Percentiles rank a stretch among this genome's conserved stretches.
phyloP scores from a whole-genome alignment of 2,329 filamentous ascomycete genomes.

The Pseudocercospora crystallina region DNA sequence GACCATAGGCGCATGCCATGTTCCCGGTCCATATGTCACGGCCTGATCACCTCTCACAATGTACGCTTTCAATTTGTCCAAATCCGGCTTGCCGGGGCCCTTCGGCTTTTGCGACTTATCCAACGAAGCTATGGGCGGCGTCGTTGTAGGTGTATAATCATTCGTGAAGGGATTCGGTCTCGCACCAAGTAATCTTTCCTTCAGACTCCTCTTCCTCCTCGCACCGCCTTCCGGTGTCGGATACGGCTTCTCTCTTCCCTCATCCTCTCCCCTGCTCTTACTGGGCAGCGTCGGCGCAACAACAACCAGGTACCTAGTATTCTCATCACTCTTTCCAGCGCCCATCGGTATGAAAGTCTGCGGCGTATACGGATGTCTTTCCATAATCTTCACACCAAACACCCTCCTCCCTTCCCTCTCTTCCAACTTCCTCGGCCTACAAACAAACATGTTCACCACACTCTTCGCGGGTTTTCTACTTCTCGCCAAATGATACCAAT shows the following conservation, averaged over 20 bases:
- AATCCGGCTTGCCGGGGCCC: constrained; percentile 67
- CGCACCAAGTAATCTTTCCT: constrained; percentile 44
- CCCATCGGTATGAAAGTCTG: constrained; percentile 88
- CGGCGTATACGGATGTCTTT: constrained; percentile 89
- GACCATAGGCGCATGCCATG: constrained; percentile 97
- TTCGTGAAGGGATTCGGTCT: constrained; percentile 53
- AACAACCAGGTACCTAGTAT: constrained; percentile 72
- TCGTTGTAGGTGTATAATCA: constrained; percentile 38
- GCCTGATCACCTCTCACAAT: constrained; percentile 75
- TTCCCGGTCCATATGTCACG: constrained; percentile 87
- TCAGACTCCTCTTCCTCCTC: constrained; percentile 28
- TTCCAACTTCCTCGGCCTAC: constrained; percentile 62
- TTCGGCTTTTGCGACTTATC: constrained; percentile 29
- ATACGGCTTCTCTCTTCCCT: constrained; percentile 19
- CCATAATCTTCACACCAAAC: constrained; percentile 72
- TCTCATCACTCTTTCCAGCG: constrained; percentile 46
- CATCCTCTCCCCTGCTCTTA: not conserved
- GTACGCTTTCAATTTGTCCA: constrained; percentile 71
- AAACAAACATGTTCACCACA: constrained; percentile 87
- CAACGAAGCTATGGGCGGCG: constrained; percentile 11
- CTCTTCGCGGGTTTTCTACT: constrained; percentile 58
- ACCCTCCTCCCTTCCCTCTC: constrained; percentile 32
- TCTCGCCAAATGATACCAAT: constrained; percentile 68
- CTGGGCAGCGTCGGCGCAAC: constrained; percentile 75
- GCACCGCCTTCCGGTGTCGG: constrained; percentile 43